Evolutionary conservation across 2,329 filamentous ascomycete genomes (phyloP).

Genomic region (Colletotrichum incanum): DNA sequence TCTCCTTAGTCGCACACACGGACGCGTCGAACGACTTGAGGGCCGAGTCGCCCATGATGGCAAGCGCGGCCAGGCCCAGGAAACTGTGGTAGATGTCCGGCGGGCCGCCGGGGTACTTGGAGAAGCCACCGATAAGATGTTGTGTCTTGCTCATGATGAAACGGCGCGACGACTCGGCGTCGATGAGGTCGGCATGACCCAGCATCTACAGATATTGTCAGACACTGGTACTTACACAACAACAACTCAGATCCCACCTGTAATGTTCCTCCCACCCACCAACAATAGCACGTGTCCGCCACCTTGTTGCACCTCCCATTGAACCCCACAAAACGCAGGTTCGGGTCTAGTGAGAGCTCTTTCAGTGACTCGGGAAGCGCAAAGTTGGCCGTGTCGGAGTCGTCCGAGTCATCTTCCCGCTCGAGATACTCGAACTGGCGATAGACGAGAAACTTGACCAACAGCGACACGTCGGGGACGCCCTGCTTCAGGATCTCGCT

Average conservation of each 20-base stretch:
- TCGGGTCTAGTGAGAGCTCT: slow-evolving; percentile 52
- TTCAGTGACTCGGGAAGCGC: slow-evolving; percentile 53
- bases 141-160: slow-evolving; percentile 91
- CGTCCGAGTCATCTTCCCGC: slow-evolving; percentile 61
- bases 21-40: slow-evolving; percentile 81
- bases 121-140: slow-evolving; percentile 87
- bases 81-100: slow-evolving; percentile 92
- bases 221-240: slow-evolving; percentile 56
- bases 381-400: slow-evolving; percentile 50
- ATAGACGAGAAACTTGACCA: slow-evolving; percentile 72
- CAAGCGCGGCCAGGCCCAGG: slow-evolving; percentile 86
- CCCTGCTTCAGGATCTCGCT: slow-evolving; percentile 54
- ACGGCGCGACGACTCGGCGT: slow-evolving; percentile 73
- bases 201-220: slow-evolving; percentile 65
- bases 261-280: slow-evolving; percentile 85
- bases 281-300: slow-evolving; percentile 95
- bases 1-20: slow-evolving; percentile 80
- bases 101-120: slow-evolving; percentile 77
- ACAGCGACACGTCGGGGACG: slow-evolving; percentile 50
- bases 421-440: slow-evolving; percentile 76
- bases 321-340: slow-evolving; percentile 76
- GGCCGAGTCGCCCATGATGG: slow-evolving; percentile 78
- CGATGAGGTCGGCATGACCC: slow-evolving; percentile 70
- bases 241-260: slow-evolving; percentile 50
- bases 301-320: slow-evolving; percentile 94